Evolutionary conservation across 176 grass and related monocot species (phyloP).

Genomic region (Miscanthus lutarioriparius): DNA sequence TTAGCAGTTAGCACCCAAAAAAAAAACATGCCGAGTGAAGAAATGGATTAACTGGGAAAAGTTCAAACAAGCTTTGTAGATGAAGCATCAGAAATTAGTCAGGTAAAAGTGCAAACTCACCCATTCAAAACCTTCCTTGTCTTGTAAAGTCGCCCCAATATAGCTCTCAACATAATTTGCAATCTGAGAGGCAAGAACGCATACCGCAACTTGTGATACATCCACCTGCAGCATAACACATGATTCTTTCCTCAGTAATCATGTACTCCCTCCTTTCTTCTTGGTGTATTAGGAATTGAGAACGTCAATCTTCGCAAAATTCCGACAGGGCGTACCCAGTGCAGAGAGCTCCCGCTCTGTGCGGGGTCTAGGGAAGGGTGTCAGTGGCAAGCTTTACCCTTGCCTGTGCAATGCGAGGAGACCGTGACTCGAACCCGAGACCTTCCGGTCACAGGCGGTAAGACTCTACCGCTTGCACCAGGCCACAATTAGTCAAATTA

Average conservation of each 20-base stretch:
- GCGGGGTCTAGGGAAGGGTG: too few relatives aligned
- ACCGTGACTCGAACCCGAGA: too few relatives aligned
- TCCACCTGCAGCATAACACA: slow-evolving; percentile 46
- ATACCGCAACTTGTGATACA: slow-evolving; percentile 57
- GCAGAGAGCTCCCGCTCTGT: too few relatives aligned
- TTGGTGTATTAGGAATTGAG: background rate
- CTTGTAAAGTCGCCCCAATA: slow-evolving; percentile 81
- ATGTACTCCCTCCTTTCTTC: background rate
- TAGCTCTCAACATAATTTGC: slow-evolving; percentile 93
- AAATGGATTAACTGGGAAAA: slow-evolving; percentile 12
- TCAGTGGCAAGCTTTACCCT: too few relatives aligned
- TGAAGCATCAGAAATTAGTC: slow-evolving; percentile 17
- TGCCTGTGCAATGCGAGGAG: too few relatives aligned
- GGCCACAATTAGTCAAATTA: background rate
- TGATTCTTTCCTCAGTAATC: slow-evolving; percentile 1
- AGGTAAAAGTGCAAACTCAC: slow-evolving; percentile 51
- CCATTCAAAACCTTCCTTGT: slow-evolving; percentile 90
- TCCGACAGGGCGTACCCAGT: too few relatives aligned
- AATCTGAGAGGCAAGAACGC: slow-evolving; percentile 92
- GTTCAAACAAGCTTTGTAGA: background rate
- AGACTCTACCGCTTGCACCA: too few relatives aligned
- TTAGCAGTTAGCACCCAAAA: background rate
- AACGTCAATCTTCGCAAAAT: background rate
- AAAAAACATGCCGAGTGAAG: background rate
- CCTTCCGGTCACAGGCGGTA: too few relatives aligned